phyloP scores from a whole-genome alignment of 768 basidiomycete species.

The Tephrocybe sp. region DNA sequence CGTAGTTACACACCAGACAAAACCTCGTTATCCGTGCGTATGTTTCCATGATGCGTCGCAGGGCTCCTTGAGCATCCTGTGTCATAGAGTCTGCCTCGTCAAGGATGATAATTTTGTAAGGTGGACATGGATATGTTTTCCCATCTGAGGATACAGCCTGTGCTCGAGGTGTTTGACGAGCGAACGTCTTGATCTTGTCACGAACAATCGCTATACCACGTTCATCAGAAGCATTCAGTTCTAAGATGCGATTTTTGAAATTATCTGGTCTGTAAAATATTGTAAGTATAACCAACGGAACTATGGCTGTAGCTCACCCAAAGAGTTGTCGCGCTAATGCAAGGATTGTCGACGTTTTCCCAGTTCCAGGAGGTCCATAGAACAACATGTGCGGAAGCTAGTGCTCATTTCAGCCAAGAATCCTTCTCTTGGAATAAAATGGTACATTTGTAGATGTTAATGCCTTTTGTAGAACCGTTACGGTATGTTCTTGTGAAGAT shows the following conservation, averaged over 20 bases:
- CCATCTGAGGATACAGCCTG: slow-evolving; percentile 69
- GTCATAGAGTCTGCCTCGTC: slow-evolving; percentile 99
- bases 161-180: slow-evolving; percentile 87
- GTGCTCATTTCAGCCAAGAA: background rate
- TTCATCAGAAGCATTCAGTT: slow-evolving; percentile 98
- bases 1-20: slow-evolving; percentile 98
- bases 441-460: slow-evolving; percentile 87
- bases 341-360: slow-evolving; percentile 97
- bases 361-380: slow-evolving; percentile 98
- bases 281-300: background rate
- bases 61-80: slow-evolving; percentile 95
- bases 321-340: slow-evolving; percentile 92
- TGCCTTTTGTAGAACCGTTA: slow-evolving; percentile 88
- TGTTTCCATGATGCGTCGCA: slow-evolving; percentile 99
- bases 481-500: slow-evolving; percentile 95
- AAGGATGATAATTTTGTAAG: slow-evolving; percentile 97
- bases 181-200: slow-evolving; percentile 99
- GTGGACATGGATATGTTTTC: slow-evolving; percentile 90
- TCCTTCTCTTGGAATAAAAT: background rate
- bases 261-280: slow-evolving; percentile 76
- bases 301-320: slow-evolving; percentile 54
- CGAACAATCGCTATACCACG: slow-evolving; percentile 95
- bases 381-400: slow-evolving; percentile 99
- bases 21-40: slow-evolving; percentile 96
- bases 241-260: slow-evolving; percentile 88